Conservation (phyloP, 139 green algal species). For the Mychonastes homosphaera region DNA sequence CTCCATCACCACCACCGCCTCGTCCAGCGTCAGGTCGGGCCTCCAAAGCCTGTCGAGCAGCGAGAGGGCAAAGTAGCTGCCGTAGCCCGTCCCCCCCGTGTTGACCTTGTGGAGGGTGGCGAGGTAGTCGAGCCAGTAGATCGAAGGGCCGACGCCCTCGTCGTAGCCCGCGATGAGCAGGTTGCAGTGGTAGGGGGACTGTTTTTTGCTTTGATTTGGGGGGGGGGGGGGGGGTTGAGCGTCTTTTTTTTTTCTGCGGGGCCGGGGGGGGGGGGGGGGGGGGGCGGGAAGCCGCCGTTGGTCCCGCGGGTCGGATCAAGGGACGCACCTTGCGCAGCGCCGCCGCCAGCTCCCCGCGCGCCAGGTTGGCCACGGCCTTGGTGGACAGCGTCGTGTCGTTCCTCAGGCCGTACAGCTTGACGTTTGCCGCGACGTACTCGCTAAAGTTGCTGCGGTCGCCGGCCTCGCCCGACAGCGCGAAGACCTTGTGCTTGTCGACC, state of each 20-base stretch:
- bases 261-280: too few relatives aligned
- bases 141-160: constrained; percentile 54
- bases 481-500: constrained; percentile 76
- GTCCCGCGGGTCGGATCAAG: background rate
- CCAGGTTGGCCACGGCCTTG: constrained; percentile 84
- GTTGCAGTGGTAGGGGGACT: constrained; percentile 90
- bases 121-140: constrained; percentile 99
- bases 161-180: constrained; percentile 91
- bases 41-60: constrained; percentile 95
- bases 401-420: constrained; percentile 79
- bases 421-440: constrained; percentile 84
- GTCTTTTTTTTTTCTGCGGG: background rate
- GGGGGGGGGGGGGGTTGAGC: background rate
- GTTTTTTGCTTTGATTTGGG: background rate
- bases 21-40: constrained; percentile 68
- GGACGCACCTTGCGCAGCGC: constrained; percentile 66
- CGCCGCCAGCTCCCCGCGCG: constrained; percentile 81
- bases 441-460: constrained; percentile 85
- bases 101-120: constrained; percentile 95
- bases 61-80: constrained; percentile 86
- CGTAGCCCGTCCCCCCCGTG: constrained; percentile 91
- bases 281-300: background rate
- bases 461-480: constrained; percentile 78
- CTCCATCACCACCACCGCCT: constrained; percentile 84
- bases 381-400: constrained; percentile 77